Evolutionary conservation across 768 basidiomycete species (phyloP).

Genomic region (Asterophora parasitica): DNA sequence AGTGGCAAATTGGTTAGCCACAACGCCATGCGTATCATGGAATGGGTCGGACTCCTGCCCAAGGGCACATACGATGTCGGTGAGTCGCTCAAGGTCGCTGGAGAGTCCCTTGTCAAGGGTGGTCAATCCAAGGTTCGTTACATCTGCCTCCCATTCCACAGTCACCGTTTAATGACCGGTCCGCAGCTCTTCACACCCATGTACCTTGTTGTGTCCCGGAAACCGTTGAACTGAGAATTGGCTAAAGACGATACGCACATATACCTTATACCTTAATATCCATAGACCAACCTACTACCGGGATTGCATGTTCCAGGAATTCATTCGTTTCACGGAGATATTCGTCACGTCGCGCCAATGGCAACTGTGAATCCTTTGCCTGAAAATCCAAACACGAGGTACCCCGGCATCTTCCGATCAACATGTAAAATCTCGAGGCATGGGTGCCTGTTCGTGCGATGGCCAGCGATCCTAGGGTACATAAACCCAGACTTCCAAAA

Average conservation of each 20-base stretch:
- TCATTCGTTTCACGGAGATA: neutral
- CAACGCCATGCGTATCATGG: slow-evolving; percentile 69
- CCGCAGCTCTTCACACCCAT: slow-evolving; percentile 81
- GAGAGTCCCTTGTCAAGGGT: slow-evolving; percentile 71
- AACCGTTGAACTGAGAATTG: slow-evolving; percentile 37
- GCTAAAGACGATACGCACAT: neutral
- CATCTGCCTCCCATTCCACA: neutral
- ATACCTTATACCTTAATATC: slow-evolving; percentile 18
- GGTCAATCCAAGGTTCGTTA: slow-evolving; percentile 75
- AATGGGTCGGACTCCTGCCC: slow-evolving; percentile 75
- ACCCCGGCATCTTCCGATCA: slow-evolving; percentile 30
- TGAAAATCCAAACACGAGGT: slow-evolving; percentile 18
- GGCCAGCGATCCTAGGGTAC: slow-evolving; percentile 58
- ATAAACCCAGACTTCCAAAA: slow-evolving; percentile 62
- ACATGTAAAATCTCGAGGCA: slow-evolving; percentile 16
- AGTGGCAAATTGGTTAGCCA: slow-evolving; percentile 83
- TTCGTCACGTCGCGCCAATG: neutral
- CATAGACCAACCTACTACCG: slow-evolving; percentile 3
- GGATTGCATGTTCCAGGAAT: slow-evolving; percentile 1
- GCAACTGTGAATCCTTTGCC: neutral
- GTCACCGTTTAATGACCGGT: slow-evolving; percentile 3
- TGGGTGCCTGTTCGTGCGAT: slow-evolving; percentile 23
- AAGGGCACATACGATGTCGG: slow-evolving; percentile 92
- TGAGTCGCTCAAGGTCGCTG: slow-evolving; percentile 84
- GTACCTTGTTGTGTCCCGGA: slow-evolving; percentile 65